Evolutionary conservation across 2,329 filamentous ascomycete species (phyloP), one percentile per base, ranked within the genome.

Genomic region (Calycina marina): DNA sequence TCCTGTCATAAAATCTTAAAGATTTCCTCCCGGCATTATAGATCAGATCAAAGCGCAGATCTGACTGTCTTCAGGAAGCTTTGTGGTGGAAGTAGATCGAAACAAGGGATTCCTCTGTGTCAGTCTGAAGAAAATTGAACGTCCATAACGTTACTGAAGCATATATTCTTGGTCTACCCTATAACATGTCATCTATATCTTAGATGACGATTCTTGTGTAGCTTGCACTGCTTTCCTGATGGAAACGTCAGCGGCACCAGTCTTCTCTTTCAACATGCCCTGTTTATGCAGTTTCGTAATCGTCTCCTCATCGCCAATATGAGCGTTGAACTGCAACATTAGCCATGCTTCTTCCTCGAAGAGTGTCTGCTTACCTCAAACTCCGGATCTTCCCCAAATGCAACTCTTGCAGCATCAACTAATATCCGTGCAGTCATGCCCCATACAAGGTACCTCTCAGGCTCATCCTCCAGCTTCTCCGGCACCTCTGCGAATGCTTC

Each of bases 391-490:
- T 79, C 69, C 2, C 59, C 77, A 53, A 90, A 96, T 13, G 86
- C 88, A 12, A 93, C 67, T 40, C 82, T 65, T 18, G 88, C 86
- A 4, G 80, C 78, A 57, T 96, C 88, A 4, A 94, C 82, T 34
- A 94, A 55, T 34, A 96, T 88, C 32, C 84, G 65, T 3, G 84
- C 88, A 32, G 88, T 96, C 83, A 96, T 88, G 11, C 88, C 88
- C 69, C 86, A 94, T 4, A 96, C 85, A 44, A 80, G 75, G 57
- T 90, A 93, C 22, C 79, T 63, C 25, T 59, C 59, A 27, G 65
- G 43, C 6, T 54, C 49, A 4, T 56, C 50, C 8, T 56, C 53
- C 38, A 65, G 58, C 39, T 59, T 61, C 40, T 66, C 60, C 36
- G 69, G 60, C 39, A 54, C 48, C 37, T 60, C 58, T 3, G 55